Base-by-base conservation (phyloP, 192 early-diverging fungal genomes). In the Podila horticola region DNA sequence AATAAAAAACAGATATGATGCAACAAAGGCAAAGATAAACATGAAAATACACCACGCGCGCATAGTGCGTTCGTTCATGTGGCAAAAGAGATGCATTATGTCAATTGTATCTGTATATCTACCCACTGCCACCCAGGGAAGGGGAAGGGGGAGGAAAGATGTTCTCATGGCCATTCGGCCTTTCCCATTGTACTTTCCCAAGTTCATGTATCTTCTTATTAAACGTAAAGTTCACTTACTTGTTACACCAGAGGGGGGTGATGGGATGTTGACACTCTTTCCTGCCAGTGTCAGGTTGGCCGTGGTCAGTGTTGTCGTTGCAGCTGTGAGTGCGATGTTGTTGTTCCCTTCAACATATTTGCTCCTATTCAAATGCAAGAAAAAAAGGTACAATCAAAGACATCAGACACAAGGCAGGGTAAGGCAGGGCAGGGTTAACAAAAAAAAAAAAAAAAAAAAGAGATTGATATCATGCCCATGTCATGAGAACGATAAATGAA, bases 331-430 rank as follows among this genome's bases (percentile, higher is more conserved):
- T 5, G 50, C n/a, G 52, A 2, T 22, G 51, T 0, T 8, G 51
- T 50, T 75, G 22, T 60, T 66, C 24, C 63, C 58, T 15, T 79
- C 84, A 64, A 85, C 58, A 71, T 83, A 85, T 64, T 82, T 86
- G 51, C 83, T 76, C 79, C 81, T 85, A 84, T 61, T 9, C 28
- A 22, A 33, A 36, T 22, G 24, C 34, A 50, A 65, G n/a, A 22
- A 9, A 61, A 61, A 30, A 60, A 29, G 33, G 5, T 11, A 65
- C 5, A 29, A 48, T 30, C 41, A 65, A 31, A 28, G 22, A 74
- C 34, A 22, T 60, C 24, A 28, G 24, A 36, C 1, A 10, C 34
- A 36, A 36, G 17, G 41, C 41, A 41, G 38, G 38, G 38, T 13
- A 45, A 8, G 41, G 41, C 11, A 45, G 6, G 34, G 34, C 34